These are phyloP conservation scores for Paraphoma chrysanthemicola DNA, from an alignment of 2,329 filamentous ascomycete species.

Conservation along the genomic window DNA sequence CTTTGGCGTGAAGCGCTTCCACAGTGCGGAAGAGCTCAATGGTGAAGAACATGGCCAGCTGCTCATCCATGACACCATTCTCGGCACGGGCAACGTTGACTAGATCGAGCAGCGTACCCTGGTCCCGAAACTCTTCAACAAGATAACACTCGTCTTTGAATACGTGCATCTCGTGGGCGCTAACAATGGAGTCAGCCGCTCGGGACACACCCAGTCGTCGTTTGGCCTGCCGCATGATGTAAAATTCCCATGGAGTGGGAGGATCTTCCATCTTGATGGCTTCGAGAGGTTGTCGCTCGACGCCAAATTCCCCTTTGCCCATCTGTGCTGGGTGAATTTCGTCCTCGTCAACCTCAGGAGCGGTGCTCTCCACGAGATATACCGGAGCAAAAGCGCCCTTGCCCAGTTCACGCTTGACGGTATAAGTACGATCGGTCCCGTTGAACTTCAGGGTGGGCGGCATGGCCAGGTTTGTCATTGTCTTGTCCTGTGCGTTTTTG, in stretches of 20 bases:
- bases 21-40: slow-evolving; percentile 90
- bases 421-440: slow-evolving; percentile 72
- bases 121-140: slow-evolving; percentile 83
- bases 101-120: slow-evolving; percentile 93
- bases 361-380: slow-evolving; percentile 83
- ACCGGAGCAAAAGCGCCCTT: slow-evolving; percentile 95
- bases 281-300: slow-evolving; percentile 69
- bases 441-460: slow-evolving; percentile 73
- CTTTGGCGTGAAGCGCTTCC: slow-evolving; percentile 81
- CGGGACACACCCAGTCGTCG: slow-evolving; percentile 75
- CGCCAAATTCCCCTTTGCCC: slow-evolving; percentile 68
- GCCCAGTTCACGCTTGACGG: slow-evolving; percentile 83
- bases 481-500: slow-evolving; percentile 65
- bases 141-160: slow-evolving; percentile 91
- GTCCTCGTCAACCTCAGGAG: slow-evolving; percentile 56
- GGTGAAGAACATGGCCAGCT: slow-evolving; percentile 92
- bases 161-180: slow-evolving; percentile 88
- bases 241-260: slow-evolving; percentile 91
- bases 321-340: slow-evolving; percentile 58
- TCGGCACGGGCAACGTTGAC: slow-evolving; percentile 85
- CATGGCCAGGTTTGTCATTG: slow-evolving; percentile 63
- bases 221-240: slow-evolving; percentile 87
- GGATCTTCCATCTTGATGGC: slow-evolving; percentile 95
- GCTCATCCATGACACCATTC: slow-evolving; percentile 82
- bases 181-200: slow-evolving; percentile 77